Evolutionary conservation across 2,329 filamentous ascomycete species (phyloP).

Genomic region (Diaporthe ilicicola): DNA sequence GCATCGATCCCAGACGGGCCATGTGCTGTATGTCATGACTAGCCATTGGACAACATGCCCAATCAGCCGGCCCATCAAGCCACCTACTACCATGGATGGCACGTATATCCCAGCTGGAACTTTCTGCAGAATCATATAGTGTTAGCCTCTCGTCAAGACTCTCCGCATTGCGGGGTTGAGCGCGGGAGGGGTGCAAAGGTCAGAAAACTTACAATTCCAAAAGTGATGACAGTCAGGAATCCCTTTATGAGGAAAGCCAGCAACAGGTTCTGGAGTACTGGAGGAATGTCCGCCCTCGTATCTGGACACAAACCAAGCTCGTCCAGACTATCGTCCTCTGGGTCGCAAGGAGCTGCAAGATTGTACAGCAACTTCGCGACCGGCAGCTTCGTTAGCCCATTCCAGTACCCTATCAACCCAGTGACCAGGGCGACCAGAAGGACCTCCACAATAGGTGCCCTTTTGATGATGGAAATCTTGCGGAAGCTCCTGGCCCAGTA

Average conservation of each 20-base stretch:
- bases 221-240: conserved; percentile 86
- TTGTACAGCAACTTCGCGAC: conserved; percentile 93
- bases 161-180: background rate
- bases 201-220: conserved; percentile 74
- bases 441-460: conserved; percentile 86
- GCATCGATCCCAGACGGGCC: conserved; percentile 79
- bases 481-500: conserved; percentile 91
- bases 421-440: conserved; percentile 86
- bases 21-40: conserved; percentile 76
- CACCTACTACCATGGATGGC: conserved; percentile 97
- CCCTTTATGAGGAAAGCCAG: conserved; percentile 90
- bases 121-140: conserved; percentile 60
- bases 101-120: conserved; percentile 97
- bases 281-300: conserved; percentile 77
- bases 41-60: conserved; percentile 87
- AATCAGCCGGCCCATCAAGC: conserved; percentile 86
- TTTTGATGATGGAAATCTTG: conserved; percentile 81
- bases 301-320: conserved; percentile 81
- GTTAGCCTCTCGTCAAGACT: background rate
- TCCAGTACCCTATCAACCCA: conserved; percentile 91
- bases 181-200: too few relatives aligned
- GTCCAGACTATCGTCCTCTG: conserved; percentile 68
- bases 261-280: conserved; percentile 75
- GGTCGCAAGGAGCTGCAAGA: conserved; percentile 86
- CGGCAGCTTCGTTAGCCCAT: conserved; percentile 84